phyloP scores from a whole-genome alignment of 2,329 filamentous ascomycete species.

The Penicillium nordicum region DNA sequence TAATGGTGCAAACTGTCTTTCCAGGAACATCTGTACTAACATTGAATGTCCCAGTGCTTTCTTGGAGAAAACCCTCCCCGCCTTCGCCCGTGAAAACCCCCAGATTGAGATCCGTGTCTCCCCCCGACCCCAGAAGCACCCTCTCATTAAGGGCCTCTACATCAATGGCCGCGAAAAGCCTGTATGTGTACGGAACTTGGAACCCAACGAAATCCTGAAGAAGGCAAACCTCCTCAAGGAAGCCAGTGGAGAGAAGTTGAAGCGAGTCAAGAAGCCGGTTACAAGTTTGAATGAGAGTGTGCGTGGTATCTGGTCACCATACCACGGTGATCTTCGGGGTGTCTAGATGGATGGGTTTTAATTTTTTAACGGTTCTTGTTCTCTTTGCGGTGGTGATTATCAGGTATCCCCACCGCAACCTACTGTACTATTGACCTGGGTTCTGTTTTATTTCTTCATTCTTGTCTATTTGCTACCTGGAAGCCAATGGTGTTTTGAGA shows the following conservation, averaged over 20 bases:
- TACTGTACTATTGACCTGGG: slow-evolving; percentile 31
- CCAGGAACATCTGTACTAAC: neutral
- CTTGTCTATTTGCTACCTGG: slow-evolving; percentile 17
- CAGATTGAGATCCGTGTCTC: slow-evolving; percentile 89
- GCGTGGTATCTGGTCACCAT: slow-evolving; percentile 63
- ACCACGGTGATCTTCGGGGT: slow-evolving; percentile 55
- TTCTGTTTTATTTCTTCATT: slow-evolving; percentile 16
- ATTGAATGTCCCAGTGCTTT: slow-evolving; percentile 59
- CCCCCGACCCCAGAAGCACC: slow-evolving; percentile 84
- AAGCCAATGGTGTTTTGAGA: slow-evolving; percentile 12
- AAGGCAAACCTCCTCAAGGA: slow-evolving; percentile 60
- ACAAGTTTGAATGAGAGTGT: slow-evolving; percentile 62
- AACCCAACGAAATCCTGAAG: slow-evolving; percentile 72
- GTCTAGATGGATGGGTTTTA: slow-evolving; percentile 37
- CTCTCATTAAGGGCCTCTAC: slow-evolving; percentile 83
- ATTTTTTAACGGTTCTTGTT: slow-evolving; percentile 11
- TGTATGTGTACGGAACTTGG: slow-evolving; percentile 84
- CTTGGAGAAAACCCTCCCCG: slow-evolving; percentile 70
- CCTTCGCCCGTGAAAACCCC: slow-evolving; percentile 77
- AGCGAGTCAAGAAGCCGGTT: slow-evolving; percentile 57
- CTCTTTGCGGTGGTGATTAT: slow-evolving; percentile 8
- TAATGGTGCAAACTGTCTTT: neutral
- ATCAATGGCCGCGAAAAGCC: slow-evolving; percentile 85
- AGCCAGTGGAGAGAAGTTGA: slow-evolving; percentile 49
- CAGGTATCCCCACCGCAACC: slow-evolving; percentile 16